Evolutionary conservation across 2,329 filamentous ascomycete genomes (phyloP), one percentile per base, ranked within the genome.

Genomic region (Metarhizium album): DNA sequence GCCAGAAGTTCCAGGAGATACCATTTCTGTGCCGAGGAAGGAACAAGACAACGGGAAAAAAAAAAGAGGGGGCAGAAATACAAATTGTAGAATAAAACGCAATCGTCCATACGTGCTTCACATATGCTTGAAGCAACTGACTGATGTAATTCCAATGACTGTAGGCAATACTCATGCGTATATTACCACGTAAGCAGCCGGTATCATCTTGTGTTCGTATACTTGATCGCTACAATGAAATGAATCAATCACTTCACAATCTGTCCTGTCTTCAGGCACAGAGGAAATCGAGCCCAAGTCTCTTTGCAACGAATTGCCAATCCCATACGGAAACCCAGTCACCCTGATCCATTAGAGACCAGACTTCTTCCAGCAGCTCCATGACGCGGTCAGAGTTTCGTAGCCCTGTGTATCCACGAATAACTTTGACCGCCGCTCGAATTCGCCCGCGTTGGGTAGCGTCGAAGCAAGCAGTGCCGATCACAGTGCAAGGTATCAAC

Each of bases 271-370:
- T 63, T 67, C 55, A 71, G 23, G 68, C 63, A 60, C 76, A 79
- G 2, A 80, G 67, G 57, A 82, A 82, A 62, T 82, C 75, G 35
- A 82, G 68, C 0, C 69, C 71, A 64, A 81, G 72, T 7, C 67
- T 59, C 49, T 69, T 65, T 1, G 79, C 79, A 27, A 83, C 71
- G 3, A 68, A 67, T 54, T 83, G 79, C 80, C 80, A 84, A 61
- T 84, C 81, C 81, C 81, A 84, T 7, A 77, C 78, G 18, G 71
- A 70, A 24, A 70, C 58, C 74, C 78, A 82, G 47, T 83, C 76
- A 20, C 74, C 77, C 9, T 64, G 62, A 24, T 75, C 76, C 78
- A 83, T 83, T 22, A 78, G 68, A 22, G 68, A 64, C 80, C 80
- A 84, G 3, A 83, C 68, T 56, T 77, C 74, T 55, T 80, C 75